Conservation (phyloP, 352 stramenopile genomes). For the Globisporangium spinosum region DNA sequence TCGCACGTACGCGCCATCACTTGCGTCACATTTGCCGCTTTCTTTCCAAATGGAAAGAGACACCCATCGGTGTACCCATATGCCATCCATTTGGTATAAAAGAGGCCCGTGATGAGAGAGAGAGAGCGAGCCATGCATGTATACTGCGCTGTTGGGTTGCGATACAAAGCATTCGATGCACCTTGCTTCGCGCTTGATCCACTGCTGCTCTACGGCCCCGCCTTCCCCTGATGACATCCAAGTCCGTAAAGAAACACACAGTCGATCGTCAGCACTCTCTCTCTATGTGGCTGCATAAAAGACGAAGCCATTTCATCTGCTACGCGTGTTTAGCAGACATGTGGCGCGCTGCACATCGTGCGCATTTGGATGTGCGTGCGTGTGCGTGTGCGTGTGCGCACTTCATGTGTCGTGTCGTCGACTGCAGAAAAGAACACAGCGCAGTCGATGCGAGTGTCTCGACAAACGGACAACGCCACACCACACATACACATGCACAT, state of each 20-base stretch:
- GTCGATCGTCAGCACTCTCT: not conserved
- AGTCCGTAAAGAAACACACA: slow-evolving; percentile 8
- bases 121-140: not conserved
- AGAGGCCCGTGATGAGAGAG: not conserved
- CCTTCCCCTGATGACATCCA: slow-evolving; percentile 44
- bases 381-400: not conserved
- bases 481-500: slow-evolving; percentile 5
- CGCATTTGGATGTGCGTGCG: not conserved
- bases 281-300: not conserved
- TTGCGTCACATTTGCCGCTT: slow-evolving; percentile 4
- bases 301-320: not conserved
- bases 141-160: not conserved
- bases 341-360: not conserved
- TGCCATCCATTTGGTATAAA: slow-evolving; percentile 2
- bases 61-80: not conserved
- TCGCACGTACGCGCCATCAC: not conserved
- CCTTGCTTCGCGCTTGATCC: slow-evolving; percentile 69
- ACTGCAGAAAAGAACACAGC: not conserved
- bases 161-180: slow-evolving; percentile 14
- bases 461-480: not conserved
- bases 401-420: slow-evolving; percentile 2
- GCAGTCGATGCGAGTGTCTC: not conserved
- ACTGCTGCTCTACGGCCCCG: slow-evolving; percentile 45
- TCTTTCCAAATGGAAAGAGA: slow-evolving; percentile 2
- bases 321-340: not conserved